Percentiles rank a stretch among this genome's conserved stretches.
These are phyloP conservation scores for Mycena leptocephala DNA, from an alignment of 768 basidiomycete genomes.

Conservation along the genomic window DNA sequence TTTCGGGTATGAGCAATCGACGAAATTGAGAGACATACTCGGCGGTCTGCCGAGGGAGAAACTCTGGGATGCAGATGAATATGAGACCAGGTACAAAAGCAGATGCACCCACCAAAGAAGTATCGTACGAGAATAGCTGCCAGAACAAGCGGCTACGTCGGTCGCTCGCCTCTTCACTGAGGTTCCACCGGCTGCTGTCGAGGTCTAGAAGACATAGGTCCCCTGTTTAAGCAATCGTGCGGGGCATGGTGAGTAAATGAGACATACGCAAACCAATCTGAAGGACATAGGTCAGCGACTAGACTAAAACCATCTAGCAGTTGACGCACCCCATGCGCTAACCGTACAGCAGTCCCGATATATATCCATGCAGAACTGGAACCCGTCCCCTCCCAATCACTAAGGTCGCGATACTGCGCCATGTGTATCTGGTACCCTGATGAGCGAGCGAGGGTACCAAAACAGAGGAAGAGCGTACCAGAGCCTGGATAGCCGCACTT, in stretches of 20 bases:
- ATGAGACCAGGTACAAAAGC: background rate
- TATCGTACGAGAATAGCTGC: conserved; percentile 78
- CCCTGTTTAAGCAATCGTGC: background rate
- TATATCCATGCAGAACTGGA: conserved; percentile 70
- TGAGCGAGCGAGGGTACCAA: background rate
- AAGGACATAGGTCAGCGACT: background rate
- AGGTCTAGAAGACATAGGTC: conserved; percentile 15
- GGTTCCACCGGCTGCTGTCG: conserved; percentile 73
- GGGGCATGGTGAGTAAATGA: background rate
- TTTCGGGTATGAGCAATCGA: conserved; percentile 71
- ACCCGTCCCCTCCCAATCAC: conserved; percentile 64
- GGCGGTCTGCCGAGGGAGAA: conserved; percentile 76
- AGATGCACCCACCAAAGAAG: conserved; percentile 67
- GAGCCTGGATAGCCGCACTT: conserved; percentile 66
- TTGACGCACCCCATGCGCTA: conserved; percentile 72
- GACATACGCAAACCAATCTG: conserved; percentile 72
- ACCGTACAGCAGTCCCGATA: conserved; percentile 72
- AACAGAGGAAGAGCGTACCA: conserved; percentile 57
- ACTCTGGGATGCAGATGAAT: conserved; percentile 57
- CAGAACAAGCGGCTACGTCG: conserved; percentile 75
- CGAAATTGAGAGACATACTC: conserved; percentile 64
- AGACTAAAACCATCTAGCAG: conserved; percentile 12
- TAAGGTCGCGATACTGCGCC: conserved; percentile 70
- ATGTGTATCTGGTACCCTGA: conserved; percentile 53
- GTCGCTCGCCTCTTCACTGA: conserved; percentile 62